Evolutionary conservation across 139 green algal species (phyloP).

Genomic region (Trebouxia sp.): DNA sequence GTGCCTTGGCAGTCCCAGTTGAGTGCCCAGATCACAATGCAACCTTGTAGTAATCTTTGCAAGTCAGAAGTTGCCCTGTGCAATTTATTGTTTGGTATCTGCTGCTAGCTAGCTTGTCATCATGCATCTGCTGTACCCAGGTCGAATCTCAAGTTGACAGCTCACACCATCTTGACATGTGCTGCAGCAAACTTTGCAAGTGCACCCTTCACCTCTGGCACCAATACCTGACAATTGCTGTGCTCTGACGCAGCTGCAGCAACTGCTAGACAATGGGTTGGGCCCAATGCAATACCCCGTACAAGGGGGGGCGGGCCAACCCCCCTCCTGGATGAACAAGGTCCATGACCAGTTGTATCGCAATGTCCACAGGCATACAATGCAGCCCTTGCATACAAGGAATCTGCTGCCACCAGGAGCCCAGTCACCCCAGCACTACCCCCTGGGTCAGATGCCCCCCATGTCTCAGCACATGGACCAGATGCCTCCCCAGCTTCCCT

Average conservation of each 20-base stretch:
- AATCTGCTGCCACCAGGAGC: conserved; percentile 5
- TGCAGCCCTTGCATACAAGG: conserved; percentile 19
- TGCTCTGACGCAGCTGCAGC: conserved; percentile 24
- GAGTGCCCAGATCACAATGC: too few species aligned
- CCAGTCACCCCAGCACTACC: background rate
- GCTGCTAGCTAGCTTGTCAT: too few species aligned
- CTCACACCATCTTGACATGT: too few species aligned
- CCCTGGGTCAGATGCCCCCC: background rate
- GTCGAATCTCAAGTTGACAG: too few species aligned
- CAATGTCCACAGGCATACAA: conserved; percentile 23
- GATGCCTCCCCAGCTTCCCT: conserved; percentile 1
- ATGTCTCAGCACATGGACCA: background rate
- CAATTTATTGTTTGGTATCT: too few species aligned
- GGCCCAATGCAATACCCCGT: conserved; percentile 8
- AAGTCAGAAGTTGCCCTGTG: too few species aligned
- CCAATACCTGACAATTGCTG: background rate
- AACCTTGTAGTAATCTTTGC: too few species aligned
- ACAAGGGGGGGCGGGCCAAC: background rate
- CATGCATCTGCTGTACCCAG: too few species aligned
- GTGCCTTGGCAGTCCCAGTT: too few species aligned
- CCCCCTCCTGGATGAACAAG: conserved; percentile 14
- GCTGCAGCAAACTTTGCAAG: background rate
- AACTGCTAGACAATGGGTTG: background rate
- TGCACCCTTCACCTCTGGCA: background rate
- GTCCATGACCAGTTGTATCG: conserved; percentile 25